Base-by-base conservation (phyloP, 2,329 filamentous ascomycete genomes). In the Scedosporium boydii region DNA sequence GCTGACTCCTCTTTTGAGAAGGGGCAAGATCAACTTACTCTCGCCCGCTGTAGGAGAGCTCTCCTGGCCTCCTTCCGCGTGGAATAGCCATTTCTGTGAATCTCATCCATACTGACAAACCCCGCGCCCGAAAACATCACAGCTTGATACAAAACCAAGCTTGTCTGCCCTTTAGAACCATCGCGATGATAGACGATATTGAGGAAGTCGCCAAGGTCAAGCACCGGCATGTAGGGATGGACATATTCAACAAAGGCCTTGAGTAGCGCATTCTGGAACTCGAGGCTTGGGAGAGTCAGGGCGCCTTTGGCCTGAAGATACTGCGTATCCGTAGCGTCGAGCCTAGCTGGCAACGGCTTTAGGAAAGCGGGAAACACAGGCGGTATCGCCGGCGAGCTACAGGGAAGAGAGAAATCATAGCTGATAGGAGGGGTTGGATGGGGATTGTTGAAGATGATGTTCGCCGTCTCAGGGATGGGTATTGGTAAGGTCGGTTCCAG, bases 91-190 rank as follows among this genome's bases (percentile, higher is more conserved):
- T 84, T 83, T 38, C 80, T 77, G 44, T 79, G 78, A 38, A 89
- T 75, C 71, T 84, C 78, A 26, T 82, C 78, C 73, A 87, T 82
- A 66, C 87, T 84, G 59, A 87, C 79, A 66, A 86, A 87, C 1
- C 85, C 85, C 12, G 84, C 82, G 1, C 83, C 85, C 9, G 85
- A 83, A 70, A 88, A 88, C 85, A 88, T 88, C 66, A 88, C 83
- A 2, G 86, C 84, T 70, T 88, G 86, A 70, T 87, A 88, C 1
- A 88, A 74, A 23, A 88, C 77, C 63, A 89, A 75, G 73, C 86
- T 87, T 69, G 87, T 77, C 62, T 77, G 79, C 12, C 78, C 75
- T 63, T 80, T 76, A 41, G 76, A 77, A n/a, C 81, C 81, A 69
- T 87, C 82, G 26, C 74, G 71, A 61, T 72, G 71, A 64, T 80